These are phyloP conservation scores for Madurella mycetomatis DNA, from an alignment of 2,329 filamentous ascomycete species.

Conservation along the genomic window DNA sequence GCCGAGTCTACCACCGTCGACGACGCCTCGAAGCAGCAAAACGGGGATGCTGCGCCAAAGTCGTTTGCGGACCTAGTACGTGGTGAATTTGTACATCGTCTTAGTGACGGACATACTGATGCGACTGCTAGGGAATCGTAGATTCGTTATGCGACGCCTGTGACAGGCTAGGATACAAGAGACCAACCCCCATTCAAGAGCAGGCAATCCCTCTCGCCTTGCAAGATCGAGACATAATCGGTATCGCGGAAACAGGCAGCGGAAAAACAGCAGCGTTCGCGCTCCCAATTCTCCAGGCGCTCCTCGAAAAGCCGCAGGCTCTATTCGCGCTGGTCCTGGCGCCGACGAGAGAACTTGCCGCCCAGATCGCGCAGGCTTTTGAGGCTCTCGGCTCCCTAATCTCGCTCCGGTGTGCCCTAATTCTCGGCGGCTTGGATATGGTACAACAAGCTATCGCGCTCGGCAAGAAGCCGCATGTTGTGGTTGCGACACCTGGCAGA, in stretches of 20 bases:
- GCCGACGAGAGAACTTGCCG: constrained; percentile 87
- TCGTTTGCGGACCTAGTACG: constrained; percentile 62
- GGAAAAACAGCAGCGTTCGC: constrained; percentile 97
- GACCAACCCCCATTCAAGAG: constrained; percentile 79
- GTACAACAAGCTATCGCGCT: constrained; percentile 85
- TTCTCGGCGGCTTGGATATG: constrained; percentile 96
- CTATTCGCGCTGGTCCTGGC: constrained; percentile 87
- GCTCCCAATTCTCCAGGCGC: constrained; percentile 82
- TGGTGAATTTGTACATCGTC: neutral
- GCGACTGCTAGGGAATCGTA: constrained; percentile 62
- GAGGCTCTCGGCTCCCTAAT: constrained; percentile 85
- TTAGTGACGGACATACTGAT: neutral
- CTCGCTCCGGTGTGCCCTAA: constrained; percentile 76
- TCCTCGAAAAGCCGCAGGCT: constrained; percentile 82
- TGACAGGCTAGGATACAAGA: constrained; percentile 72
- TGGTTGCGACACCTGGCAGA: constrained; percentile 81
- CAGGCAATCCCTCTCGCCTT: constrained; percentile 52
- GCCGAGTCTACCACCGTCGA: constrained; percentile 25
- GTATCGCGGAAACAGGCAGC: constrained; percentile 88
- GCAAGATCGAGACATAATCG: constrained; percentile 80
- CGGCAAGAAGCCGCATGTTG: constrained; percentile 91
- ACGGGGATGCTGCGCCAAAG: constrained; percentile 37
- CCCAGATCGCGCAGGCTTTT: constrained; percentile 83
- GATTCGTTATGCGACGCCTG: constrained; percentile 89
- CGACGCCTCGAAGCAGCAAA: constrained; percentile 23